Base-by-base conservation (phyloP, 1,284 basidiomycete species). In the Cutaneotrichosporon mucoides region DNA sequence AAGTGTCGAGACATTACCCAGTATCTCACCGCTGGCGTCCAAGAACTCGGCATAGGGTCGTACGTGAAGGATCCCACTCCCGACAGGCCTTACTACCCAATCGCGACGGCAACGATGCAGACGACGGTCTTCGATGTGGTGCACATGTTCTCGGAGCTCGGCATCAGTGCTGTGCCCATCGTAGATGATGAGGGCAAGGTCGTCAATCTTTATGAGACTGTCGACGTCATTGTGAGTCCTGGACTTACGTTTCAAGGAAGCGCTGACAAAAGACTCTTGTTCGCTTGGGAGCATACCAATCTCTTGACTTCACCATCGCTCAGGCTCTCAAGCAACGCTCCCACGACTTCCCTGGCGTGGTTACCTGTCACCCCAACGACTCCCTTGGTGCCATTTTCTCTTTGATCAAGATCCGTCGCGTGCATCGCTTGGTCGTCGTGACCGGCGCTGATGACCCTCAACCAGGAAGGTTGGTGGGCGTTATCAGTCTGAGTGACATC, bases 51-150 rank as follows among this genome's bases (percentile, higher is more conserved):
- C 48, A 96, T 99, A 59, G 96, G 96, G 10, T 96, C 94, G 4
- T 99, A 93, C 74, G 90, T 95, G 47, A 57, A 65, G 12, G 54
- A 59, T 34, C 47, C 62, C 1, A 63, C 59, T 7, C 53, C 63
- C 1, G 59, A 64, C 24, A 87, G 87, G 62, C 90, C 88, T 1
- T 94, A 87, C 77, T 84, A 88, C 73, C 95, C 95, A 0, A 87
- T 99, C 56, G 90, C 92, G 2, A 96, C 93, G 0, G 96, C 96
- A 2, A 95, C 87, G 9, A 82, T 97, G 67, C 82, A 88, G 63
- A 98, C 95, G 1, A 89, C 91, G 15, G 96, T 99, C 0, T 97
- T 97, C 71, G 93, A 98, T 71, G 91, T 99, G 53, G 96, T 99
- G 1, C 96, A 99, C 76, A 93, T 97, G 88, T 99, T 99, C 75